Percentiles rank a stretch among this genome's conserved stretches.
Evolutionary conservation across 345 rosid species (phyloP).

Genomic region (Euphorbia tirucalli): DNA sequence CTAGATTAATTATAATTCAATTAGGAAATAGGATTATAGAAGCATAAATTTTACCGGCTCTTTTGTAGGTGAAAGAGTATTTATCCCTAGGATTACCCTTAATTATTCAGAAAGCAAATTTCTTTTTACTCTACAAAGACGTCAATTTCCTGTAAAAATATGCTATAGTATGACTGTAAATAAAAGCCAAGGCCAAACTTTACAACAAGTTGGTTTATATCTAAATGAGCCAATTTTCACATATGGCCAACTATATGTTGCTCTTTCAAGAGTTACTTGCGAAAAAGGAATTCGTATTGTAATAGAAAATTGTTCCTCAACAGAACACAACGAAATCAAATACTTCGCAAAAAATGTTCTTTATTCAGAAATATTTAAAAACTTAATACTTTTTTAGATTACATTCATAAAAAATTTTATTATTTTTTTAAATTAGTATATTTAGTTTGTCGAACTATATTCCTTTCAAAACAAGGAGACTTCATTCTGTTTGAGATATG

Average conservation of each 20-base stretch:
- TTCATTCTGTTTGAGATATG: too few species aligned
- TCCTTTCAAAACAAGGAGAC: too few species aligned
- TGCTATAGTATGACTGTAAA: background rate
- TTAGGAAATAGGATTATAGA: background rate
- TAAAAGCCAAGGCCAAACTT: background rate
- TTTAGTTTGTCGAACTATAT: too few species aligned
- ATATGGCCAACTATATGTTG: slow-evolving; percentile 11
- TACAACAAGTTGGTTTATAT: background rate
- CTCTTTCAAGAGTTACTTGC: background rate
- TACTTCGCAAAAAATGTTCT: too few species aligned
- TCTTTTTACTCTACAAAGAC: background rate
- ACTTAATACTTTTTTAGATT: too few species aligned
- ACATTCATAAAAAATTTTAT: too few species aligned
- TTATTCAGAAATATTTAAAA: too few species aligned
- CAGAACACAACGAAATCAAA: too few species aligned
- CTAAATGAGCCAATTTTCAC: background rate
- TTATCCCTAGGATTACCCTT: background rate
- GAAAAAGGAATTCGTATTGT: background rate
- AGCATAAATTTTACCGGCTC: background rate
- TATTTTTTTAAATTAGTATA: too few species aligned
- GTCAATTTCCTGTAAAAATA: background rate
- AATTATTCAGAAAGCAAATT: background rate
- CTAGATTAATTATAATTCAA: background rate
- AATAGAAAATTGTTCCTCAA: too few species aligned
- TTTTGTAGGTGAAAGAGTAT: background rate